Percentiles rank a stretch among this genome's conserved stretches.
These are phyloP conservation scores for Eutrema heterophyllum DNA, from an alignment of 345 rosid species.

Conservation along the genomic window DNA sequence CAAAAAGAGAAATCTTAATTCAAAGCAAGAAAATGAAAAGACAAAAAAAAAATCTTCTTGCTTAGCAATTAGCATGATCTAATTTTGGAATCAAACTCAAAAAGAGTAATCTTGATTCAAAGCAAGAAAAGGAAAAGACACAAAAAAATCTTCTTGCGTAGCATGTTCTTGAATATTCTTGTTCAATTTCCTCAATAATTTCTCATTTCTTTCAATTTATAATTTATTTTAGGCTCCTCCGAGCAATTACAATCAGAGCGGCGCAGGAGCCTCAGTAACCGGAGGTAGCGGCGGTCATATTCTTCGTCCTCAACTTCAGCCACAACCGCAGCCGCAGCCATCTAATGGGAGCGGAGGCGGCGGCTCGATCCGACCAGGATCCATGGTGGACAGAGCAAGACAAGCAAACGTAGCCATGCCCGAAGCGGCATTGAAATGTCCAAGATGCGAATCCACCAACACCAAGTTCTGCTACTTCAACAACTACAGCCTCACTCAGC, in stretches of 20 bases:
- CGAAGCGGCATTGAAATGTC: constrained; percentile 72
- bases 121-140: constrained; percentile 7
- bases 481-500: constrained; percentile 95
- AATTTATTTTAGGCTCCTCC: constrained; percentile 22
- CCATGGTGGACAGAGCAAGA: constrained; percentile 93
- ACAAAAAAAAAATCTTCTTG: background rate
- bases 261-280: constrained; percentile 31
- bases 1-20: background rate
- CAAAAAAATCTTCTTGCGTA: constrained; percentile 38
- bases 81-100: constrained; percentile 21
- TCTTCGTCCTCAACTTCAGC: constrained; percentile 47
- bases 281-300: constrained; percentile 23
- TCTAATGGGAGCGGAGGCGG: constrained; percentile 42
- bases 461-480: constrained; percentile 96
- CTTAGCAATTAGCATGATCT: constrained; percentile 7
- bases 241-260: constrained; percentile 39
- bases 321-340: constrained; percentile 47
- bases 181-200: constrained; percentile 48
- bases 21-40: constrained; percentile 16
- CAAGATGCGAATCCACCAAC: constrained; percentile 91
- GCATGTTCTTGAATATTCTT: constrained; percentile 32
- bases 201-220: background rate
- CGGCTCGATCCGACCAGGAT: constrained; percentile 74
- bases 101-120: constrained; percentile 15
- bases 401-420: constrained; percentile 80